These are phyloP conservation scores for Saturnispora mendoncae DNA, from an alignment of 805 yeast genomes.

Conservation along the genomic window DNA sequence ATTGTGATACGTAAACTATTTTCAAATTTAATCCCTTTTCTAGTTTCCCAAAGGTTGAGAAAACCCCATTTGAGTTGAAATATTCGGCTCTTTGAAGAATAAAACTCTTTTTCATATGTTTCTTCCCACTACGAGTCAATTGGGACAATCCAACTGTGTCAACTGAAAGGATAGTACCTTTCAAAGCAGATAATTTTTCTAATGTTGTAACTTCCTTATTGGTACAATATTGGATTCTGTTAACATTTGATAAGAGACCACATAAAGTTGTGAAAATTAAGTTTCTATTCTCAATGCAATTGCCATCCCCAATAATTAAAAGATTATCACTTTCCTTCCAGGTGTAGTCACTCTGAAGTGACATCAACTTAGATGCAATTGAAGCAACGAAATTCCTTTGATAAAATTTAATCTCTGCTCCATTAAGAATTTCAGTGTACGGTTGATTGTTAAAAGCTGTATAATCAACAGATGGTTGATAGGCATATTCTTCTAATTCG, in stretches of 20 bases:
- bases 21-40: constrained; percentile 27
- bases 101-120: constrained; percentile 20
- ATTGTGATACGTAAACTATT: constrained; percentile 31
- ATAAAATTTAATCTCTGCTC: constrained; percentile 22
- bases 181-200: constrained; percentile 8
- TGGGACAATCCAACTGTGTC: constrained; percentile 16
- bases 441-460: constrained; percentile 22
- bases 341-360: constrained; percentile 21
- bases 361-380: constrained; percentile 28
- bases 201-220: constrained; percentile 9
- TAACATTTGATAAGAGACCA: constrained; percentile 31
- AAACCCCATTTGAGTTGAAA: constrained; percentile 42
- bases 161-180: constrained; percentile 29
- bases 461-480: constrained; percentile 19
- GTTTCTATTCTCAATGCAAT: constrained; percentile 13
- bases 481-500: constrained; percentile 8
- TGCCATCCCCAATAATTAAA: constrained; percentile 16
- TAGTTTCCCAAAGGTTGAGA: constrained; percentile 29
- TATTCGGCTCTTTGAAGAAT: constrained; percentile 31
- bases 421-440: constrained; percentile 18
- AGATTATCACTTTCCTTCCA: constrained; percentile 25
- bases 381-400: constrained; percentile 31
- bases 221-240: constrained; percentile 20
- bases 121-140: constrained; percentile 8
- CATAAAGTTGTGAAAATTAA: constrained; percentile 32